Evolutionary conservation across 1,139 yeast species (phyloP).

Genomic region (Nakaseomyces glabratus): DNA sequence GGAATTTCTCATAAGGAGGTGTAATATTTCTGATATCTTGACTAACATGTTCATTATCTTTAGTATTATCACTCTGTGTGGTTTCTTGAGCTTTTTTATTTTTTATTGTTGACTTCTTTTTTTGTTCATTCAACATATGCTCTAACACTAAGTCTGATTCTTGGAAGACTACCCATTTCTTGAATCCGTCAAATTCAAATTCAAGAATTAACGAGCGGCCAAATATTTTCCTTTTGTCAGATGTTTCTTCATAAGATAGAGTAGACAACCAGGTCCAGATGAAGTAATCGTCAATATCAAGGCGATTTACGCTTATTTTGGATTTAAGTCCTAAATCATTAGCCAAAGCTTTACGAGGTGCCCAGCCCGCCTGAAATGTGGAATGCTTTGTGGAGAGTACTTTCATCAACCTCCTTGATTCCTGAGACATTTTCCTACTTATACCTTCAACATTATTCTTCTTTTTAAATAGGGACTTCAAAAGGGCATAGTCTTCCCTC

Average conservation of each 20-base stretch:
- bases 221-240: conserved; percentile 54
- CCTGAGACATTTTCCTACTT: conserved; percentile 58
- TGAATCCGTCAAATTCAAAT: conserved; percentile 61
- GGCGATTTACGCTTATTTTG: conserved; percentile 45
- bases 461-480: conserved; percentile 64
- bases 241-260: conserved; percentile 65
- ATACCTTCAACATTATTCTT: conserved; percentile 43
- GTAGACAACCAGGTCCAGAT: conserved; percentile 89
- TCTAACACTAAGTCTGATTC: conserved; percentile 50
- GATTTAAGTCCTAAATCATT: conserved; percentile 14
- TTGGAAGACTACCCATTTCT: conserved; percentile 75
- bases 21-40: conserved; percentile 13
- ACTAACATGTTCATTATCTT: conserved; percentile 3
- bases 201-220: conserved; percentile 75
- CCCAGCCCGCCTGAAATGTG: conserved; percentile 36
- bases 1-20: conserved; percentile 20
- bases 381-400: conserved; percentile 45
- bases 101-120: conserved; percentile 8
- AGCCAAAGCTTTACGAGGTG: conserved; percentile 18
- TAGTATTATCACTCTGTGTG: background rate
- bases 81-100: conserved; percentile 10
- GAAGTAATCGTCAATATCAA: conserved; percentile 74
- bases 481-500: conserved; percentile 67
- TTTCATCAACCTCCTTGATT: conserved; percentile 59
- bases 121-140: conserved; percentile 21